Conservation (phyloP, 2,329 filamentous ascomycete genomes). For the Sporothrix globosa region DNA sequence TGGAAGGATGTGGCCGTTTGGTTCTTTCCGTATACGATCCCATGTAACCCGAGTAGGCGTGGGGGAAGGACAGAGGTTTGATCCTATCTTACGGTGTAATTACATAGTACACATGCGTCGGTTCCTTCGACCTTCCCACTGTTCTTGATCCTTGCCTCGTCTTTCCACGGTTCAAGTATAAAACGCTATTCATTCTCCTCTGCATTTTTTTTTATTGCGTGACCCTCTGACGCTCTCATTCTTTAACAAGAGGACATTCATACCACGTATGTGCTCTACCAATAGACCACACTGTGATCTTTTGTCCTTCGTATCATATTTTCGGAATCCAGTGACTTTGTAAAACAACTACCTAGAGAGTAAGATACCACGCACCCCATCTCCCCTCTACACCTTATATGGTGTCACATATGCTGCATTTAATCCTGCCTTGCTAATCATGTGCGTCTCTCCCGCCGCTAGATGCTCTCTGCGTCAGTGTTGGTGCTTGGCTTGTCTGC, state of each 20-base stretch:
- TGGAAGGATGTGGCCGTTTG: not conserved
- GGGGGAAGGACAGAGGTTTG: not conserved
- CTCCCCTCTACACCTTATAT: not conserved
- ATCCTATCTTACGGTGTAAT: not conserved
- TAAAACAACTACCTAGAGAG: not conserved
- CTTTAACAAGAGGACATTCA: not conserved
- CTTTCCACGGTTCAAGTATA: not conserved
- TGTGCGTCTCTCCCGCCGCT: not conserved
- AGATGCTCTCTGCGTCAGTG: not conserved
- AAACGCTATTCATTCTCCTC: not conserved
- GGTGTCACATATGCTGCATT: not conserved
- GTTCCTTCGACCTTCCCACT: not conserved
- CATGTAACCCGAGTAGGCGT: not conserved
- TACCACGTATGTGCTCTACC: not conserved
- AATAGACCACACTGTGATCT: not conserved
- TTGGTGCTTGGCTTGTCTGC: slow-evolving; percentile 31
- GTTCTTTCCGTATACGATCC: not conserved
- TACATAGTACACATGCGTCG: no score
- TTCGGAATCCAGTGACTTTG: no score
- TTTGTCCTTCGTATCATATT: not conserved
- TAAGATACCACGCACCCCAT: not conserved
- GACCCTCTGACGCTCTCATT: not conserved
- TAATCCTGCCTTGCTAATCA: not conserved
- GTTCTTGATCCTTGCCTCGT: not conserved
- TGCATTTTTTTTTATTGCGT: not conserved